These are phyloP conservation scores for Phlyctochytrium planicorne DNA, from an alignment of 192 early-diverging fungal genomes.

Conservation along the genomic window DNA sequence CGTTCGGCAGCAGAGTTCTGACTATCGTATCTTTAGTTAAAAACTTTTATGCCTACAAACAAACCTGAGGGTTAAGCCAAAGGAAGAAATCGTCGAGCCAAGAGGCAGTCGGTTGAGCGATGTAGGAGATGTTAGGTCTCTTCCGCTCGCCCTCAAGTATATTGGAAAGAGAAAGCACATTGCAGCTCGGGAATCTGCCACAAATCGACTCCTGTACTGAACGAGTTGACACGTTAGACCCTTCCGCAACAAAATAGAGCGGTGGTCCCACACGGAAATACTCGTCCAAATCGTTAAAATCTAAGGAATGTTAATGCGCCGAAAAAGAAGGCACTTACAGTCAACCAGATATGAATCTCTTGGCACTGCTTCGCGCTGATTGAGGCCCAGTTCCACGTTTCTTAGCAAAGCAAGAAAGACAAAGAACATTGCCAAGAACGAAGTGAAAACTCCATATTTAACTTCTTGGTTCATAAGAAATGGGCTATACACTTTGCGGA, in stretches of 20 bases:
- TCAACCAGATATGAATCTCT: neutral
- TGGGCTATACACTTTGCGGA: neutral
- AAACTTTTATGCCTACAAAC: neutral
- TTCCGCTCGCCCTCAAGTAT: neutral
- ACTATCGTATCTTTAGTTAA: neutral
- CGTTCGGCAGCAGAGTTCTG: neutral
- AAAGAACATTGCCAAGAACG: neutral
- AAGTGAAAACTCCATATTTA: neutral
- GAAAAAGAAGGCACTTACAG: neutral
- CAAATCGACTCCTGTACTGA: neutral
- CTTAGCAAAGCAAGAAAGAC: neutral
- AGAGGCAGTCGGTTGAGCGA: neutral
- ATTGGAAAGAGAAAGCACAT: neutral
- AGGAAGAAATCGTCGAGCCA: neutral
- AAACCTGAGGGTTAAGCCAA: neutral
- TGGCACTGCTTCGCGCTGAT: neutral
- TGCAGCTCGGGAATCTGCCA: neutral
- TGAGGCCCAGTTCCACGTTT: neutral
- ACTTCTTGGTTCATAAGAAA: neutral
- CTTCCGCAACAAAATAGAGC: neutral
- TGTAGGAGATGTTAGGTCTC: neutral
- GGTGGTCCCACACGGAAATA: neutral
- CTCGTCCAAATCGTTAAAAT: constrained; percentile 3
- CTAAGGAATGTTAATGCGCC: neutral
- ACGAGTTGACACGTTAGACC: neutral